Conservation (phyloP, 345 rosid genomes). For the Euphorbia peplus region DNA sequence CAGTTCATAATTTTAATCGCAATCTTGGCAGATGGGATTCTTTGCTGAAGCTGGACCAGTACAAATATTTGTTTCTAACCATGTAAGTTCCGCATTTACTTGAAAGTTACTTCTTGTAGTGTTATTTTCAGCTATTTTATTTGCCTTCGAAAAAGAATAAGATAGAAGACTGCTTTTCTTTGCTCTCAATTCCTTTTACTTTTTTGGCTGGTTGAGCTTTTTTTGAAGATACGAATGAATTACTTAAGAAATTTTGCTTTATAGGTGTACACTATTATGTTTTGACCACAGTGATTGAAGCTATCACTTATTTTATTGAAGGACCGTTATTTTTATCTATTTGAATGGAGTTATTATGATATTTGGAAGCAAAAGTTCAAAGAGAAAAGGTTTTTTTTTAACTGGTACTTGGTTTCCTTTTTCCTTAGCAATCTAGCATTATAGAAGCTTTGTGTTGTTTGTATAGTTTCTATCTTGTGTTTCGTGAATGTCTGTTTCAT, state of each 20-base stretch:
- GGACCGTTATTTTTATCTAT: no score
- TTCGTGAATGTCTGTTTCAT: no score
- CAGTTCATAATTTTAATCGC: neutral
- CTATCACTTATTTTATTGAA: neutral
- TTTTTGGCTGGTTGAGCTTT: neutral
- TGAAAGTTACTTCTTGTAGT: neutral
- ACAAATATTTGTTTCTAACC: conserved; percentile 93
- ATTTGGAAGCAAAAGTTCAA: neutral
- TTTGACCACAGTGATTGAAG: neutral
- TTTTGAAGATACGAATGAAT: neutral
- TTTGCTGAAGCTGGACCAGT: conserved; percentile 98
- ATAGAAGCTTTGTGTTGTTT: neutral
- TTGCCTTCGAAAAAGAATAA: neutral
- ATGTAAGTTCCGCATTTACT: conserved; percentile 46
- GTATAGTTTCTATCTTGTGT: neutral
- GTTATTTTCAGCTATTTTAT: neutral
- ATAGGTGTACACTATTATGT: neutral
- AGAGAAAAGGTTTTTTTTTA: neutral
- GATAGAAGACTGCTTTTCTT: neutral
- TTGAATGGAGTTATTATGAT: neutral
- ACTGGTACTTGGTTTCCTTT: no score
- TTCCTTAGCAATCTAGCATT: neutral
- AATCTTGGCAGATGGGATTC: conserved; percentile 74
- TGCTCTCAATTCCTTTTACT: neutral
- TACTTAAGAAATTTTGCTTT: neutral